These are phyloP conservation scores for Pezicula radicicola DNA, from an alignment of 2,329 filamentous ascomycete species.

Conservation along the genomic window DNA sequence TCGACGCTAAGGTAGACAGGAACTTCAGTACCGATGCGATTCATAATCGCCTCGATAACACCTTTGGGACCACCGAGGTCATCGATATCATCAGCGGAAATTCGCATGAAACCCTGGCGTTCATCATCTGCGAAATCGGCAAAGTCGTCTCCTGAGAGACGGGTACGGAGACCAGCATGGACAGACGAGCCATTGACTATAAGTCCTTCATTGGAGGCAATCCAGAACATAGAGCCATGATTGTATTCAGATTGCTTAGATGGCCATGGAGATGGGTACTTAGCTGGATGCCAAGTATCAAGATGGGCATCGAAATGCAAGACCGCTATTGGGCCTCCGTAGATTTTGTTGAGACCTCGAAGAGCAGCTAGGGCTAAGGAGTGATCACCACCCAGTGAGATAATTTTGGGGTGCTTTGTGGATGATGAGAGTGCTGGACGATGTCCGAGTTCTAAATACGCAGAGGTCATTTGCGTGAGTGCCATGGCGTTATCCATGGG, in stretches of 20 bases:
- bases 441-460: slow-evolving; percentile 24
- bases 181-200: slow-evolving; percentile 72
- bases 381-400: slow-evolving; percentile 74
- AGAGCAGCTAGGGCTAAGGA: slow-evolving; percentile 68
- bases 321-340: slow-evolving; percentile 63
- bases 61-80: slow-evolving; percentile 67
- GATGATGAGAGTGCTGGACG: slow-evolving; percentile 21
- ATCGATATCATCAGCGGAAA: slow-evolving; percentile 84
- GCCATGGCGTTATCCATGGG: slow-evolving; percentile 85
- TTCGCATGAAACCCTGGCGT: slow-evolving; percentile 74
- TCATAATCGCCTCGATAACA: slow-evolving; percentile 67
- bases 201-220: slow-evolving; percentile 77
- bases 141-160: slow-evolving; percentile 64
- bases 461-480: slow-evolving; percentile 69
- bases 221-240: slow-evolving; percentile 90
- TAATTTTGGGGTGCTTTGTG: slow-evolving; percentile 34
- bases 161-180: slow-evolving; percentile 79
- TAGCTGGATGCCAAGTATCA: slow-evolving; percentile 40
- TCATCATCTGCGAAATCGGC: slow-evolving; percentile 70
- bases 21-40: slow-evolving; percentile 67
- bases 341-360: slow-evolving; percentile 59
- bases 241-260: slow-evolving; percentile 73
- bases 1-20: slow-evolving; percentile 82
- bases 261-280: slow-evolving; percentile 76
- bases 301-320: slow-evolving; percentile 66